Evolutionary conservation across 352 stramenopile species (phyloP), one percentile per base, ranked within the genome.

Genomic region (Phytophthora hybrid): DNA sequence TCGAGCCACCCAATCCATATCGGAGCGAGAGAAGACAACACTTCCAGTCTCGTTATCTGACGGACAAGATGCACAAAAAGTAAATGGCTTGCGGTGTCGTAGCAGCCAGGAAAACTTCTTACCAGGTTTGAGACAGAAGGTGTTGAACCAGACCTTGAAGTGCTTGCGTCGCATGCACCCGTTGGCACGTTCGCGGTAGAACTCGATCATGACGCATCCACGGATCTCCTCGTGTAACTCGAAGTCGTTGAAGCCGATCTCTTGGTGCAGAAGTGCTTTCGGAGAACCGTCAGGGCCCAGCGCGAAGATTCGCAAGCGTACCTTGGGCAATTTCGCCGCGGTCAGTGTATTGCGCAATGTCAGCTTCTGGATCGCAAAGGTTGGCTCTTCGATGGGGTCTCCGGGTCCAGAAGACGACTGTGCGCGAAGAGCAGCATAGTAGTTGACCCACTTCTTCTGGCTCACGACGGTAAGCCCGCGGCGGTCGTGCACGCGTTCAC

Each of bases 121-220:
- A 87, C 79, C 69, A 59, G 70, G 71, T 2, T 82, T 65, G 61
- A 87, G 64, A 41, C 90, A 87, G 31, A 80, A 74, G 9, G 87
- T 91, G 74, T 90, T 84, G 72, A 93, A 92, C 87, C 87, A 93
- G 26, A 92, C 61, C 59, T 90, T 91, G 53, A 93, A 90, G 64
- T 93, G 77, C 37, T 91, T 91, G n/a, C 71, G 70, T 34, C 75
- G 58, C 61, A 87, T 73, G 56, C 80, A 90, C 32, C 83, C 74
- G 18, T 68, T 74, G 11, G 69, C 79, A 5, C 69, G 66, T 5
- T 83, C 49, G 32, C 76, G 73, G 47, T 80, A 85, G 65, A 92
- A 91, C 63, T 93, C 87, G 23, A 93, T 47, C 69, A 86, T 56
- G 21, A 93, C 75, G 52, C 83, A 87, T 21, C 87, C 84, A 44